A percentile compares a stretch with the other conserved stretches of the same genome.
phyloP scores from a whole-genome alignment of 139 green algal species.

The Gonium pectorale region DNA sequence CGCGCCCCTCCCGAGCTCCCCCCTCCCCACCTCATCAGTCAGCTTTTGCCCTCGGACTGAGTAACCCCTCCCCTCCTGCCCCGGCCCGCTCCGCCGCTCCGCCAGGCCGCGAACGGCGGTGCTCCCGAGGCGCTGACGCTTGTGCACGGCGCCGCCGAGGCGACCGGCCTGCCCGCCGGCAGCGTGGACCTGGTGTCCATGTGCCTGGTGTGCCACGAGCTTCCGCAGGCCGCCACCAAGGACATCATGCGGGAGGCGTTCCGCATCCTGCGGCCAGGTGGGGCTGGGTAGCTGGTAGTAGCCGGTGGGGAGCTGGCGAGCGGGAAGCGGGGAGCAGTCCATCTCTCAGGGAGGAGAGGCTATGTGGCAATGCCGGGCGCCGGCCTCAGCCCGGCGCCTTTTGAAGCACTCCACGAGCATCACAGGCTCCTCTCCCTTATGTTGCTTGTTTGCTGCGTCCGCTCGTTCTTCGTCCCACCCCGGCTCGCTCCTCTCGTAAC shows the following conservation, averaged over 20 bases:
- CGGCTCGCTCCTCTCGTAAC: no score
- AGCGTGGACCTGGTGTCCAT: constrained; percentile 80
- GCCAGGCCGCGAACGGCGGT: constrained; percentile 23
- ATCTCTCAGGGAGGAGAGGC: no score
- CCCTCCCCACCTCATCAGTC: no score
- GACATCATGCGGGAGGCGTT: constrained; percentile 77
- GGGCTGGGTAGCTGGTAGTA: constrained; percentile 32
- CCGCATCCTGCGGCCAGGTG: constrained; percentile 71
- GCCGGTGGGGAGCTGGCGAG: neutral
- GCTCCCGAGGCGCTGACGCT: constrained; percentile 60
- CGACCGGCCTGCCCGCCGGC: constrained; percentile 62
- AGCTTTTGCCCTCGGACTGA: no score
- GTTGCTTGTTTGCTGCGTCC: no score
- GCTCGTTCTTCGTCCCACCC: no score
- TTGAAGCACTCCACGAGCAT: no score
- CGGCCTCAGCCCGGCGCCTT: no score
- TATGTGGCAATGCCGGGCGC: no score
- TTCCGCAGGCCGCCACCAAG: constrained; percentile 67
- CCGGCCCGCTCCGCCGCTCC: neutral
- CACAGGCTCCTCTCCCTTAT: no score
- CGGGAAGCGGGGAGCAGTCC: no score
- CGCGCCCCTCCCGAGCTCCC: no score
- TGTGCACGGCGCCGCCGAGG: constrained; percentile 74
- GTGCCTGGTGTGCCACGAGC: constrained; percentile 85
- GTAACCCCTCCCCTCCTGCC: neutral